Evolutionary conservation across 2,329 filamentous ascomycete species (phyloP), one percentile per base, ranked within the genome.

Genomic region (Botryotinia convoluta): DNA sequence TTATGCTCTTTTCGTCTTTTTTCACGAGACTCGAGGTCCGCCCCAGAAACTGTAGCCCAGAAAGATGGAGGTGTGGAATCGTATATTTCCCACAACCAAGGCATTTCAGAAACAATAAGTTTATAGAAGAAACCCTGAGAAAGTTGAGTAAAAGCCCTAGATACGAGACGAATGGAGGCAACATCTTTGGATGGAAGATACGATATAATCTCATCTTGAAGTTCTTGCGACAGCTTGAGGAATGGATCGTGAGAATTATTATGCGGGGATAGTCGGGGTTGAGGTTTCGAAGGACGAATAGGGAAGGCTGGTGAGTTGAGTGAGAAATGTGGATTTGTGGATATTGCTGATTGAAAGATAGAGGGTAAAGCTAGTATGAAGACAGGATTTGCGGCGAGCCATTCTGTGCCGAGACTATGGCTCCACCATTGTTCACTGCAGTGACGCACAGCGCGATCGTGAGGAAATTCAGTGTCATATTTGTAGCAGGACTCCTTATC

Each of bases 41-140:
- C 57, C 32, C 35, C 54, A n/a, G 48, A 32, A 18, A 61, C 63
- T 14, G 71, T 65, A 44, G 37, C n/a, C 59, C 73, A 74, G 14
- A 72, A 59, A 26, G 35, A 69, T 20, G 73, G 69, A 9, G 35
- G 37, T 20, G 39, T 18, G 62, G 20, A 35, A 32, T 42, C 44
- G 29, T 64, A 61, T 32, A 71, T 65, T 74, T 80, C 78, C 74
- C 77, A 80, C 8, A 80, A 45, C 78, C 75, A 80, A 3, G 79
- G 79, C 75, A 79, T 77, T 39, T 80, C 77, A 5, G 51, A 48
- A 7, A 72, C 39, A n/a, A 80, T 20, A 3, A 80, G 72, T 10
- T 73, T 65, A 14, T 74, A 72, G 44, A 75, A 80, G n/a, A 78
- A 71, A 1, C 54, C 71, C 8, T 77, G 74, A 14, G 79, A 76